Evolutionary conservation across 257 asterid genomes (phyloP), one percentile per base, ranked within the genome.

Genomic region (Fraxinus pennsylvanica): DNA sequence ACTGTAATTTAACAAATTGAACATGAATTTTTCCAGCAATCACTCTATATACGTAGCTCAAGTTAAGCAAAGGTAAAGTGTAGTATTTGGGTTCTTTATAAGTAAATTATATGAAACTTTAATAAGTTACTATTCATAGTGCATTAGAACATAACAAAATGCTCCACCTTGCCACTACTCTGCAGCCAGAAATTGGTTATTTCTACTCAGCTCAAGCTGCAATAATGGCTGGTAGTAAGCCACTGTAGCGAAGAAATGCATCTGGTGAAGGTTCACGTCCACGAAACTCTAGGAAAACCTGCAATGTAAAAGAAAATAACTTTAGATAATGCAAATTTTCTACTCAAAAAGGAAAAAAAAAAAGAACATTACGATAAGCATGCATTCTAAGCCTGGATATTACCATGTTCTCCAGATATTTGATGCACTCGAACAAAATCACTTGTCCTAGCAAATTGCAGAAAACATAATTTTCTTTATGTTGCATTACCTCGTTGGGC

Each of bases 231-330:
- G 84, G 72, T 71, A 81, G 79, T 82, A 88, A 79, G 69, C 88
- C 90, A 39, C 77, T 88, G 87, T 86, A 82, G 72, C 84, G 88
- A 35, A 88, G 90, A 78, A 88, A 88, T 50, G 90, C 86, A 80
- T 86, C 80, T 1, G 90, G 86, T 72, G 90, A 84, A 72, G 90
- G 87, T 68, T 88, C 86, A 13, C 82, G 86, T 15, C 90, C 90
- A 80, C 90, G 85, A 70, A 84, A 88, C 70, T 78, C 87, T 69
- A 82, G 57, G 85, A 78, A 88, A 50, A 88, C 89, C 88, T 81
- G 79, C 5, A 79, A 27, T 35, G 21, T 38, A 25, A 41, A 10
- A n/a, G 36, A 13, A 54, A 33, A 22, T 10, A 45, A 35, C 33
- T 1, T 25, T 43, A 72, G 17, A 57, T 9, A 63, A 8, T 63